Evolutionary conservation across 305 asterid species (phyloP).

Genomic region (Striga hermonthica): DNA sequence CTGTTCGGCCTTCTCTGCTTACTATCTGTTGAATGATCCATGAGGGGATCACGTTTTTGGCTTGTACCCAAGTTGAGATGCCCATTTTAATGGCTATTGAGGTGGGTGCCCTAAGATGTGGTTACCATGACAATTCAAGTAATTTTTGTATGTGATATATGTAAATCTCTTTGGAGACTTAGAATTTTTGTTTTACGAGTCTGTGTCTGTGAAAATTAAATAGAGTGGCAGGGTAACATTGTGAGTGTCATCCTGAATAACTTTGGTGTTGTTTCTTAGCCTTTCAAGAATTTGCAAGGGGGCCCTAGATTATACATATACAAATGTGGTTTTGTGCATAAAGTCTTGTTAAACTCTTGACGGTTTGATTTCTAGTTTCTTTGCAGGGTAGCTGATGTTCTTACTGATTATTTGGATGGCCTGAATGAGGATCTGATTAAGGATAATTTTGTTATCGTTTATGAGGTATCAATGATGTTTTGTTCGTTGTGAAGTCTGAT

Average conservation of each 20-base stretch:
- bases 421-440: conserved; percentile 89
- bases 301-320: background rate
- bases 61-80: conserved; percentile 97
- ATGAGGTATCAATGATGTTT: conserved; percentile 58
- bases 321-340: conserved; percentile 11
- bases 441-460: conserved; percentile 91
- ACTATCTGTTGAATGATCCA: conserved; percentile 93
- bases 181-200: conserved; percentile 18
- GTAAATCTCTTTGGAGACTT: background rate
- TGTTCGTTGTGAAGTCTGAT: conserved; percentile 12
- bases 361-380: conserved; percentile 73
- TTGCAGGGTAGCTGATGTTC: conserved; percentile 98
- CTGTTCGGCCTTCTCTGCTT: too few relatives aligned
- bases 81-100: conserved; percentile 96
- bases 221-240: too few relatives aligned
- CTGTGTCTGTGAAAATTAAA: too few relatives aligned
- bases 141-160: conserved; percentile 14
- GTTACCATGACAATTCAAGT: conserved; percentile 12
- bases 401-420: conserved; percentile 87
- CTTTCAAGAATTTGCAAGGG: too few relatives aligned
- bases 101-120: conserved; percentile 42
- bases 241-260: too few relatives aligned
- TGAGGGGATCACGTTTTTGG: conserved; percentile 87
- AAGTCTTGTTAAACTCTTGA: conserved; percentile 39
- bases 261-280: too few relatives aligned